Evolutionary conservation across 2,329 filamentous ascomycete genomes (phyloP), one percentile per base, ranked within the genome.

Genomic region (Dothidotthia symphoricarpi): DNA sequence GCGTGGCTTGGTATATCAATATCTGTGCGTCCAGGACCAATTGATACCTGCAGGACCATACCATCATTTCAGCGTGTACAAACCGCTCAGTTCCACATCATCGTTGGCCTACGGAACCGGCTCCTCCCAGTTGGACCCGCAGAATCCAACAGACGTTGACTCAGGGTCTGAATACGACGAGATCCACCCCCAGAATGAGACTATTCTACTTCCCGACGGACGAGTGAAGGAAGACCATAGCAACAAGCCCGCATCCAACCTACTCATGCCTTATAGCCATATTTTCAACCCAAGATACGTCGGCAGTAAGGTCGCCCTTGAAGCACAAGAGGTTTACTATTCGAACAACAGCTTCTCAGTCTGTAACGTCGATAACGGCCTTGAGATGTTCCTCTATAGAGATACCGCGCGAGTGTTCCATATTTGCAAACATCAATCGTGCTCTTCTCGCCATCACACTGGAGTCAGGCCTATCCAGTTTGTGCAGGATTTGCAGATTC

Each of bases 271-370:
- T 6, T 32, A 38, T 12, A 54, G 39, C 15, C 45, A 53, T 31
- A 40, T 55, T 10, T 46, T 60, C n/a, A 39, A 51, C 19, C 35
- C 49, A 9, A 37, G 34, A 26, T 60, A 57, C 17, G 36, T 59
- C 31, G 45, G 52, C 4, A 10, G 33, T 10, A 11, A 30, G 3
- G 16, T 53, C 14, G 45, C 41, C 6, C 15, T 19, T 8, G 55
- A 60, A 34, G 33, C 36, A 5, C 43, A 52, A 14, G 39, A 49
- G 15, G 25, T 26, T 12, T 60, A 60, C 15, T 57, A 55, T 17
- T 13, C 31, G 8, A 41, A 34, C 8, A 60, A 60, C 19, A 51
- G 37, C 1, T 59, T 60, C 19, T 56, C 57, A 1, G 30, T 59
- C 0, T 60, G 57, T 32, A 50, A 46, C 6, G 31, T 56, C 3